These are phyloP conservation scores for Coemansia sp. DNA, from an alignment of 192 early-diverging fungal genomes.

Conservation along the genomic window DNA sequence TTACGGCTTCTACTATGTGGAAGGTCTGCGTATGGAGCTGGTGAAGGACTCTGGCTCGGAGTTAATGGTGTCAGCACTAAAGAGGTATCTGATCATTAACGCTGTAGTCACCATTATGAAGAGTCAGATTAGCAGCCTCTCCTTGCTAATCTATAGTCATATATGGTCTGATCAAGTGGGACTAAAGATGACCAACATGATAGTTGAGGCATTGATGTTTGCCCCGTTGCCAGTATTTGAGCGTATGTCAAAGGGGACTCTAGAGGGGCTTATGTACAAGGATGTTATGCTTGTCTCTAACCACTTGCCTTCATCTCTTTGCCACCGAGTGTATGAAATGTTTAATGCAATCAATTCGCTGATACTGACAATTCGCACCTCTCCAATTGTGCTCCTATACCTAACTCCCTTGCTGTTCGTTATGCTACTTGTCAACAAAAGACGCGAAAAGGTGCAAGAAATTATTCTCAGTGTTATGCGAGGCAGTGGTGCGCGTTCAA, in stretches of 20 bases:
- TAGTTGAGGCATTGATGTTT: constrained; percentile 1
- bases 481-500: background rate
- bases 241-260: constrained; percentile 13
- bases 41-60: background rate
- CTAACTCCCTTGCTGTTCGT: constrained; percentile 5
- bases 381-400: background rate
- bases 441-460: background rate
- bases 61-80: background rate
- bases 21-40: constrained; percentile 12
- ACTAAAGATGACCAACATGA: constrained; percentile 1
- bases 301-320: background rate
- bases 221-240: constrained; percentile 17
- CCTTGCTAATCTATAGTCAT: background rate
- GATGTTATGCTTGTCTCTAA: background rate
- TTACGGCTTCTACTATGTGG: constrained; percentile 16
- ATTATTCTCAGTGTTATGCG: background rate
- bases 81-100: constrained; percentile 1
- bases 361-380: background rate
- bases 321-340: background rate
- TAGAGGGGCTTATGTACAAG: background rate
- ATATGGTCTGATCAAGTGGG: constrained; percentile 9
- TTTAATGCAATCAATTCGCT: constrained; percentile 14
- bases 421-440: background rate
- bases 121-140: background rate
- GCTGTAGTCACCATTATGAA: constrained; percentile 3